A percentile compares a stretch with the other conserved stretches of the same genome.
Conservation (phyloP, 345 rosid species). For the Acer campestre region DNA sequence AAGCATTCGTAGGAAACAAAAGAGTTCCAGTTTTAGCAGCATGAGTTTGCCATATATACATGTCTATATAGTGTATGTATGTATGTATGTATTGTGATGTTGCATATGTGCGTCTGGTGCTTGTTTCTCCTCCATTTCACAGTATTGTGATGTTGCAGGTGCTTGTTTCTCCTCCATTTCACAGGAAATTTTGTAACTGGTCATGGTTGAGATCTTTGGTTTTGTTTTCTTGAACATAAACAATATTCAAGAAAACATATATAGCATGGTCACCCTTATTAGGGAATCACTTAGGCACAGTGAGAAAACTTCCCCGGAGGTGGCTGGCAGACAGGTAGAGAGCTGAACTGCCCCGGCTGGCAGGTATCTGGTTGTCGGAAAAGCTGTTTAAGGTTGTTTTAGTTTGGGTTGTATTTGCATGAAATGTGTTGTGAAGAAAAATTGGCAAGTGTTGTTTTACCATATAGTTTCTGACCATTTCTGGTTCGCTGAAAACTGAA, state of each 20-base stretch:
- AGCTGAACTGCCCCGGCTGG: background rate
- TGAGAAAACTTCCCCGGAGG: background rate
- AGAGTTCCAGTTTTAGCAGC: slow-evolving; percentile 31
- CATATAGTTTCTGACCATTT: background rate
- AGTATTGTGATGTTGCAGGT: background rate
- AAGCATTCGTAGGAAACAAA: slow-evolving; percentile 41
- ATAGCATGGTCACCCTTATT: background rate
- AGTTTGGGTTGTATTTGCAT: background rate
- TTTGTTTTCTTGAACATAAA: background rate
- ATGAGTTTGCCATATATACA: slow-evolving; percentile 9
- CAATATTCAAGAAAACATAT: background rate
- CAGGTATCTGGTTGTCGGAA: background rate
- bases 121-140: background rate
- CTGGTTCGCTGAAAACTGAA: background rate
- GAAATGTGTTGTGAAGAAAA: background rate
- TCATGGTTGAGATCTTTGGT: background rate
- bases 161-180: background rate
- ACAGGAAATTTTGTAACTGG: background rate
- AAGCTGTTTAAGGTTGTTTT: background rate
- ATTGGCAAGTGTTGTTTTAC: background rate
- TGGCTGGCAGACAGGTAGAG: background rate
- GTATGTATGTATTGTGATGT: background rate
- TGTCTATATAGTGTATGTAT: background rate
- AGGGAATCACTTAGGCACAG: background rate
- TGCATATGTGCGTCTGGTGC: background rate